Evolutionary conservation across 768 basidiomycete species (phyloP).

Genomic region (Kondoa subrosea): DNA sequence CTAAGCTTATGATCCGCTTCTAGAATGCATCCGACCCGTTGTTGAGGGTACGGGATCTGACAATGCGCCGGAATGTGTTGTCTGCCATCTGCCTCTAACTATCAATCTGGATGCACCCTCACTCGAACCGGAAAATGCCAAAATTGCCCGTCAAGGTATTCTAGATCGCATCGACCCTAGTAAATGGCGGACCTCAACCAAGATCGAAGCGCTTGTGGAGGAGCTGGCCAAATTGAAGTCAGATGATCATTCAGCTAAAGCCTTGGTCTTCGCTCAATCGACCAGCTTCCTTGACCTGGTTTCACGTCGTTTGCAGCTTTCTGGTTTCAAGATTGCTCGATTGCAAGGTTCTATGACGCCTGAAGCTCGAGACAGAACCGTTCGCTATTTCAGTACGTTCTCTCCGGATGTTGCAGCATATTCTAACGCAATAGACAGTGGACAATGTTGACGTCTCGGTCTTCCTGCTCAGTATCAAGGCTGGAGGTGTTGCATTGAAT

Average conservation of each 20-base stretch:
- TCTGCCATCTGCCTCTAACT: slow-evolving; percentile 78
- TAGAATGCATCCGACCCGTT: slow-evolving; percentile 87
- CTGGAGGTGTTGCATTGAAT: slow-evolving; percentile 83
- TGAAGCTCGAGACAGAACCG: slow-evolving; percentile 40
- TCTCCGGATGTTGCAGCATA: slow-evolving; percentile 37
- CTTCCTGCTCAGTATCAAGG: slow-evolving; percentile 86
- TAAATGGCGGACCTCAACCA: slow-evolving; percentile 86
- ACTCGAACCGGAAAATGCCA: slow-evolving; percentile 56
- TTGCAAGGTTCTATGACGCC: slow-evolving; percentile 96
- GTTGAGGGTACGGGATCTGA: slow-evolving; percentile 52
- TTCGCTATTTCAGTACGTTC: slow-evolving; percentile 19
- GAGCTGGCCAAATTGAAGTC: slow-evolving; percentile 68
- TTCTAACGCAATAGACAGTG: slow-evolving; percentile 55
- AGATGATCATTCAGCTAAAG: slow-evolving; percentile 82
- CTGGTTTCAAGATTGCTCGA: slow-evolving; percentile 81
- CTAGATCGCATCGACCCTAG: slow-evolving; percentile 74
- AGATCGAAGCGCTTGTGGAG: slow-evolving; percentile 77
- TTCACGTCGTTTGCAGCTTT: slow-evolving; percentile 74
- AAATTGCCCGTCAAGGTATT: slow-evolving; percentile 62
- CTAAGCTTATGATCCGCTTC: not conserved
- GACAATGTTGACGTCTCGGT: slow-evolving; percentile 85
- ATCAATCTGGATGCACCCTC: slow-evolving; percentile 93
- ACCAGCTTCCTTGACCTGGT: slow-evolving; percentile 85
- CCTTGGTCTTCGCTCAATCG: slow-evolving; percentile 91
- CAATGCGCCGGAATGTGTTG: slow-evolving; percentile 65